Base-by-base conservation (phyloP, 768 basidiomycete genomes). In the Psilocybe cubensis region DNA sequence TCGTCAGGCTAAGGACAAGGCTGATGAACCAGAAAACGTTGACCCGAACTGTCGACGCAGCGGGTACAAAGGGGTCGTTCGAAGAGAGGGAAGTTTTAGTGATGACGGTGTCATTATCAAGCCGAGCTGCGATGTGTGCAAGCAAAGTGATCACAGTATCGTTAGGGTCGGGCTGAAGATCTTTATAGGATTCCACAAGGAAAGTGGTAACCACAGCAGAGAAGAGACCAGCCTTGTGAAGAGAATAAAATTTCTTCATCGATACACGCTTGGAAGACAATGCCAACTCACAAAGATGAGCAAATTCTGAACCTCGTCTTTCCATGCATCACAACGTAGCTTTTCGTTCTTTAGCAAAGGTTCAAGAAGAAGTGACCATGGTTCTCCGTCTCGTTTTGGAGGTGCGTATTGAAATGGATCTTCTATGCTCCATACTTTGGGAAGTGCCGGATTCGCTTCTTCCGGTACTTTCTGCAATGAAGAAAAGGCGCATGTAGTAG, bases 11-110 rank as follows among this genome's bases (percentile, higher is more conserved):
- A 21, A 52, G 38, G 7, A 42, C 51, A 21, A 52, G 35, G 18
- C 51, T 52, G 38, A 52, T 24, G 38, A 52, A 52, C 51, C 51
- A 52, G 17, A 52, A 41, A 27, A n/a, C 17, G 23, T 52, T 52
- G 9, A 38, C 21, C n/a, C 31, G 21, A 24, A 41, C 18, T 11
- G 25, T 5, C 7, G 35, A 27, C n/a, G 51, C 38, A 25, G 10
- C n/a, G 3, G 25, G n/a, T n/a, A n/a, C 20, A 14, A 11, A n/a
- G 8, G 28, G 28, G 11, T 4, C 12, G 12, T 24, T 5, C n/a
- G 21, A n/a, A 17, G 14, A 1, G 8, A 14, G 38, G 17, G 25
- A n/a, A 29, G 20, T 24, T 12, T 18, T 25, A 27, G 18, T 12
- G 21, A 8, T 23, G 18, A 25, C 12, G 35, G 20, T 10, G 25